phyloP scores from a whole-genome alignment of 345 rosid species.

The Melastoma malabathricum region DNA sequence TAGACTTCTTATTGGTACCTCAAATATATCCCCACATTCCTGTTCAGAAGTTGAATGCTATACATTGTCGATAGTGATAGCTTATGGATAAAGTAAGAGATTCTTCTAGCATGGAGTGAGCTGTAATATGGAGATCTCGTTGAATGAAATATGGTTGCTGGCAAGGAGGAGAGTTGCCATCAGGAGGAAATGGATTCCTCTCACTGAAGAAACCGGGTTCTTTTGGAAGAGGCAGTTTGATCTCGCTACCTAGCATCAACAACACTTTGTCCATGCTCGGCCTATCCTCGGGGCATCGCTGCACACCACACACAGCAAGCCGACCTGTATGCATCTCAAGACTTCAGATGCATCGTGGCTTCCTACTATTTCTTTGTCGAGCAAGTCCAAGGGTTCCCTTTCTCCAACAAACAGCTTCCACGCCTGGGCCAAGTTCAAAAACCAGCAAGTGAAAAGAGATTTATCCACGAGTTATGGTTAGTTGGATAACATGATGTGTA shows the following conservation, averaged over 20 bases:
- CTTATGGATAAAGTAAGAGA: too few relatives aligned
- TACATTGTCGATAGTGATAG: too few relatives aligned
- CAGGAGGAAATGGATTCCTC: conserved; percentile 3
- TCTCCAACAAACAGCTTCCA: conserved; percentile 22
- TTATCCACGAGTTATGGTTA: neutral
- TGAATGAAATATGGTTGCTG: conserved; percentile 2
- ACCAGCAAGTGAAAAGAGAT: neutral
- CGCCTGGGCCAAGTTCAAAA: conserved; percentile 11
- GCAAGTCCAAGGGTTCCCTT: conserved; percentile 11
- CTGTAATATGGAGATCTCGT: conserved; percentile 4
- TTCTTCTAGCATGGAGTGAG: neutral
- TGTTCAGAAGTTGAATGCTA: too few relatives aligned
- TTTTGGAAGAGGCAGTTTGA: conserved; percentile 16
- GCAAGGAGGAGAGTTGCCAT: conserved; percentile 12
- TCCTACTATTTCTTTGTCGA: conserved; percentile 11
- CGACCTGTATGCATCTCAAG: conserved; percentile 21
- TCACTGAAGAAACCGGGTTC: conserved; percentile 23
- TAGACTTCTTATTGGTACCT: too few relatives aligned
- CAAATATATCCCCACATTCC: too few relatives aligned
- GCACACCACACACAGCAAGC: conserved; percentile 31
- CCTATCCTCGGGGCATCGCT: conserved; percentile 24
- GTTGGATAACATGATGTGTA: neutral
- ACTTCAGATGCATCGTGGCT: conserved; percentile 9
- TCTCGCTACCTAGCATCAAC: conserved; percentile 27
- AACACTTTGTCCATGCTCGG: conserved; percentile 26